These are phyloP conservation scores for Euphrasia confusa DNA, from an alignment of 257 asterid genomes.

Conservation along the genomic window DNA sequence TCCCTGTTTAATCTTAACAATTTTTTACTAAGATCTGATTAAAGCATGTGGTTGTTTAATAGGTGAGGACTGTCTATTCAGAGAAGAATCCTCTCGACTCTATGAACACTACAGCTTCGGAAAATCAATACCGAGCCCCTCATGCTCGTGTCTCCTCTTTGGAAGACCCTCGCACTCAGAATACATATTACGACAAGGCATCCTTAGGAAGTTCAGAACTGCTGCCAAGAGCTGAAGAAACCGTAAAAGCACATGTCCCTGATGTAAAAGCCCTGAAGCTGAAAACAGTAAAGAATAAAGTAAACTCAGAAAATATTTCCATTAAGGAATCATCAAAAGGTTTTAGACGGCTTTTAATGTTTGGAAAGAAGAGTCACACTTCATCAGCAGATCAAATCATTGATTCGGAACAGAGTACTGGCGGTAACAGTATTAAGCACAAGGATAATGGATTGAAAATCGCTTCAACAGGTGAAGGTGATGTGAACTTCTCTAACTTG, in stretches of 20 bases:
- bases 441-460: constrained; percentile 31
- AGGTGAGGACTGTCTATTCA: constrained; percentile 39
- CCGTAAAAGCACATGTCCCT: constrained; percentile 40
- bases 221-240: constrained; percentile 37
- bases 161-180: constrained; percentile 56
- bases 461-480: constrained; percentile 75
- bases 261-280: constrained; percentile 35
- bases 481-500: constrained; percentile 26
- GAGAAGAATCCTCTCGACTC: constrained; percentile 39
- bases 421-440: constrained; percentile 42
- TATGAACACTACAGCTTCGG: constrained; percentile 28
- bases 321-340: constrained; percentile 79
- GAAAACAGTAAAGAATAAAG: constrained; percentile 40
- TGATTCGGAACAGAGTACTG: constrained; percentile 46
- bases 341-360: constrained; percentile 67
- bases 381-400: constrained; percentile 56
- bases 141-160: constrained; percentile 63
- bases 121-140: constrained; percentile 54
- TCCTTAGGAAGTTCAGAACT: constrained; percentile 30
- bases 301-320: constrained; percentile 40
- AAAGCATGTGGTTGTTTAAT: constrained; percentile 18
- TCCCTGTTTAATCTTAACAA: background rate
- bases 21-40: constrained; percentile 17
- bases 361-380: constrained; percentile 67
- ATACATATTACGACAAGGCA: constrained; percentile 46